Conservation (phyloP, 1,284 basidiomycete species). For the Ustanciosporium gigantosporum region DNA sequence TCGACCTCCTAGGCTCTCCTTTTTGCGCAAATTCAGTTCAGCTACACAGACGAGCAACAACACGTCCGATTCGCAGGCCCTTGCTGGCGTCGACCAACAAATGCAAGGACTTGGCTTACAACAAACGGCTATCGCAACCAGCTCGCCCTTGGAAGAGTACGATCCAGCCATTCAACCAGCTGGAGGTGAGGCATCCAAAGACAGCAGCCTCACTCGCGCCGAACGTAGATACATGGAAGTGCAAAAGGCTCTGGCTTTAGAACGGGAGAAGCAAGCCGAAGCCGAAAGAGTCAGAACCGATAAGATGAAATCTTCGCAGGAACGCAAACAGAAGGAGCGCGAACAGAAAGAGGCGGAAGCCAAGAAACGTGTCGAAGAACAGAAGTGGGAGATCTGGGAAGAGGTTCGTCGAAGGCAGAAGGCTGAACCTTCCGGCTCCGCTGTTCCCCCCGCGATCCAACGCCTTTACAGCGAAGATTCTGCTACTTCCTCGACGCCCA, state of each 20-base stretch:
- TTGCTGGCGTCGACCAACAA: not conserved
- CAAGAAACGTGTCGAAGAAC: slow-evolving; percentile 28
- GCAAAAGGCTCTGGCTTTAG: slow-evolving; percentile 32
- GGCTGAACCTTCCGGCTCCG: slow-evolving; percentile 1
- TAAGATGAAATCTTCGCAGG: slow-evolving; percentile 9
- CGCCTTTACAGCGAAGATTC: slow-evolving; percentile 20
- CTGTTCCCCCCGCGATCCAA: slow-evolving; percentile 23
- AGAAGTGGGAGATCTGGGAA: slow-evolving; percentile 50
- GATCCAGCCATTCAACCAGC: slow-evolving; percentile 29
- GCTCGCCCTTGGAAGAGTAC: slow-evolving; percentile 11
- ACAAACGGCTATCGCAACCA: not conserved
- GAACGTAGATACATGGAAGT: slow-evolving; percentile 41
- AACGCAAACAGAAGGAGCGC: slow-evolving; percentile 28
- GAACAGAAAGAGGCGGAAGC: slow-evolving; percentile 37
- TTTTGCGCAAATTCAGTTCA: slow-evolving; percentile 31
- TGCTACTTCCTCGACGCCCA: not conserved
- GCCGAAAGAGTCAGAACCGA: slow-evolving; percentile 25
- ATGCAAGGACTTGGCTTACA: not conserved
- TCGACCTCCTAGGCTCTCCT: slow-evolving; percentile 23
- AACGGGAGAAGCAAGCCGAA: slow-evolving; percentile 38
- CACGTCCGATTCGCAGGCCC: slow-evolving; percentile 14
- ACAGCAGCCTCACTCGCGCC: slow-evolving; percentile 14
- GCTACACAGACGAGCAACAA: slow-evolving; percentile 13
- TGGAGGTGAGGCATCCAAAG: slow-evolving; percentile 9
- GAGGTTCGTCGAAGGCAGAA: slow-evolving; percentile 42